Percentiles rank a stretch among this genome's conserved stretches.
These are phyloP conservation scores for Dothideomycetes sp. DNA, from an alignment of 2,329 filamentous ascomycete genomes.

Conservation along the genomic window DNA sequence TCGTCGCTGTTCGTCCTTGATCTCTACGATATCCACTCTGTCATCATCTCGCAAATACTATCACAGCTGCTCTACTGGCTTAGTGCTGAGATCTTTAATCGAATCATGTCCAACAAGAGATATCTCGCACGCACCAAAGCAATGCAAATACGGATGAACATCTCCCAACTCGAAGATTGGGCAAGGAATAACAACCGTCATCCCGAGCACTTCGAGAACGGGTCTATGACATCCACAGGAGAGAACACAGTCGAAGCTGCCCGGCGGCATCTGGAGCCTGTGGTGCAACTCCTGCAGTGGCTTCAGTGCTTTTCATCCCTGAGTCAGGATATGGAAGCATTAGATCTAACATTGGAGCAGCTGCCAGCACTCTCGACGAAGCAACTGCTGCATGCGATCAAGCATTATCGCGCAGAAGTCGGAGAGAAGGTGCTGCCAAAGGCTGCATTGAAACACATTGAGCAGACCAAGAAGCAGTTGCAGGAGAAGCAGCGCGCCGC, in stretches of 20 bases:
- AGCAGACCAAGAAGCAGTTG: slow-evolving; percentile 63
- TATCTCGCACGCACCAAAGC: slow-evolving; percentile 94
- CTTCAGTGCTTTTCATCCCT: slow-evolving; percentile 94
- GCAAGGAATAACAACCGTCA: slow-evolving; percentile 84
- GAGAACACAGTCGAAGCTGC: slow-evolving; percentile 80
- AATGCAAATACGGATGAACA: slow-evolving; percentile 99
- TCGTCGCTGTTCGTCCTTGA: slow-evolving; percentile 95
- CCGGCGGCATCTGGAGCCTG: slow-evolving; percentile 72
- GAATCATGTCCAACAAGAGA: slow-evolving; percentile 90
- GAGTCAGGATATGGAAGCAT: slow-evolving; percentile 76
- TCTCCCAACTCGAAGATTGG: slow-evolving; percentile 93
- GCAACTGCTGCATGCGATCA: slow-evolving; percentile 83
- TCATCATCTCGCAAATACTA: slow-evolving; percentile 84
- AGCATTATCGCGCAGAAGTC: slow-evolving; percentile 88
- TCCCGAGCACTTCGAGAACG: slow-evolving; percentile 90
- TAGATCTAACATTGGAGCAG: slow-evolving; percentile 82
- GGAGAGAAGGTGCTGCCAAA: slow-evolving; percentile 88
- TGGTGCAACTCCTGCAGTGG: slow-evolving; percentile 94
- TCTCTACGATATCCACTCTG: slow-evolving; percentile 96
- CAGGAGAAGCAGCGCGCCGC: slow-evolving; percentile 33
- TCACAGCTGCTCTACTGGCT: slow-evolving; percentile 95
- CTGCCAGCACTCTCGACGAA: slow-evolving; percentile 73
- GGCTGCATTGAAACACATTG: slow-evolving; percentile 75
- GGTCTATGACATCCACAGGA: slow-evolving; percentile 72
- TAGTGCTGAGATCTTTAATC: slow-evolving; percentile 90